A percentile compares a stretch with the other conserved stretches of the same genome.
Conservation (phyloP, 768 basidiomycete genomes). For the Fibroporia radiculosa region DNA sequence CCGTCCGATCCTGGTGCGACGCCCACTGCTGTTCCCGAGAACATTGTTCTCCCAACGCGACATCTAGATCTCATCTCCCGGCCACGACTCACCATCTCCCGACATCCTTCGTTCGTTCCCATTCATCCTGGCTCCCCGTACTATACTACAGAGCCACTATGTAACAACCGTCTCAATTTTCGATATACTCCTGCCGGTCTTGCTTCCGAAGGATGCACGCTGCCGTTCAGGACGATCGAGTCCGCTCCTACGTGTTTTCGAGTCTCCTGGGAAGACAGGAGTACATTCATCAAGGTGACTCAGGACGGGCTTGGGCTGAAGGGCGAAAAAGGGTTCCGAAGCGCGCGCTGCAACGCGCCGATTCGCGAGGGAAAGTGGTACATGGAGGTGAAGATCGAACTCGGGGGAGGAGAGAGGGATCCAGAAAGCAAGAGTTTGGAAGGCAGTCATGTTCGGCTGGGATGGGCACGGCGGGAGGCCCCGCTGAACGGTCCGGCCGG, state of each 20-base stretch:
- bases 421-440: constrained; percentile 43
- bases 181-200: constrained; percentile 79
- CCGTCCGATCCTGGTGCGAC: constrained; percentile 27
- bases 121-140: constrained; percentile 47
- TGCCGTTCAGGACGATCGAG: constrained; percentile 76
- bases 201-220: constrained; percentile 43
- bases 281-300: constrained; percentile 68
- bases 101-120: constrained; percentile 63
- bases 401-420: constrained; percentile 57
- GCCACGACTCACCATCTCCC: constrained; percentile 65
- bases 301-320: constrained; percentile 69
- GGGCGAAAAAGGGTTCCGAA: constrained; percentile 86
- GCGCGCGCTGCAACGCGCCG: constrained; percentile 83
- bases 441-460: constrained; percentile 81
- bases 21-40: constrained; percentile 27
- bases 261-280: constrained; percentile 89
- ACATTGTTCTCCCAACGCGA: constrained; percentile 52
- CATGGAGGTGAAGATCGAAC: constrained; percentile 78
- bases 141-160: constrained; percentile 62
- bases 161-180: constrained; percentile 69
- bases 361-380: constrained; percentile 91
- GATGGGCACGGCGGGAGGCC: constrained; percentile 89
- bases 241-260: constrained; percentile 61
- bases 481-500: constrained; percentile 92
- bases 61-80: constrained; percentile 58